These are phyloP conservation scores for Murraya koenigii DNA, from an alignment of 345 rosid species.

Conservation along the genomic window DNA sequence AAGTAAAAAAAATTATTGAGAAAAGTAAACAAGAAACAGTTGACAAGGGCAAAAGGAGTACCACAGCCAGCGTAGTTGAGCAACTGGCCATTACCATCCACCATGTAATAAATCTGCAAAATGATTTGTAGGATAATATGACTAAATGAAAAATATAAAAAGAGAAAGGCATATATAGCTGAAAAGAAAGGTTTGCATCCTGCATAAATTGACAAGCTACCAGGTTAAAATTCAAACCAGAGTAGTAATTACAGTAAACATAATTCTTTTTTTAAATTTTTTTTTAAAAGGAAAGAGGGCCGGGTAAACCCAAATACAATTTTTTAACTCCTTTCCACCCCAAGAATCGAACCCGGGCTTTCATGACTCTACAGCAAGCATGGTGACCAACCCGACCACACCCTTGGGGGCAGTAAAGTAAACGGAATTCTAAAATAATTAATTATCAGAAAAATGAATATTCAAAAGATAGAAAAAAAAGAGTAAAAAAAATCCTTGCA, in stretches of 20 bases:
- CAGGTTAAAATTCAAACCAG: not conserved
- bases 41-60: constrained; percentile 31
- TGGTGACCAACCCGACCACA: too few relatives aligned
- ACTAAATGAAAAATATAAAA: not conserved
- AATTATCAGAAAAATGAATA: not conserved
- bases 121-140: constrained; percentile 1
- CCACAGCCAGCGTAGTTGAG: constrained; percentile 92
- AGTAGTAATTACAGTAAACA: not conserved
- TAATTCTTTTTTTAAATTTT: too few relatives aligned
- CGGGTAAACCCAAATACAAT: too few relatives aligned
- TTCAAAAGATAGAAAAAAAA: not conserved
- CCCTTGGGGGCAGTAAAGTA: too few relatives aligned
- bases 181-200: not conserved
- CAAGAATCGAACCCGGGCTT: too few relatives aligned
- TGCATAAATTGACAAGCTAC: not conserved
- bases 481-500: not conserved
- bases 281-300: too few relatives aligned
- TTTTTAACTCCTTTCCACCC: too few relatives aligned
- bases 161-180: not conserved
- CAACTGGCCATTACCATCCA: constrained; percentile 62
- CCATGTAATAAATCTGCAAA: constrained; percentile 86
- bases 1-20: not conserved
- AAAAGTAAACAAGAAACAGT: not conserved
- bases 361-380: too few relatives aligned
- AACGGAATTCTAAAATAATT: not conserved